Evolutionary conservation across 2,329 filamentous ascomycete genomes (phyloP).

Genomic region (Trichophyton simii): DNA sequence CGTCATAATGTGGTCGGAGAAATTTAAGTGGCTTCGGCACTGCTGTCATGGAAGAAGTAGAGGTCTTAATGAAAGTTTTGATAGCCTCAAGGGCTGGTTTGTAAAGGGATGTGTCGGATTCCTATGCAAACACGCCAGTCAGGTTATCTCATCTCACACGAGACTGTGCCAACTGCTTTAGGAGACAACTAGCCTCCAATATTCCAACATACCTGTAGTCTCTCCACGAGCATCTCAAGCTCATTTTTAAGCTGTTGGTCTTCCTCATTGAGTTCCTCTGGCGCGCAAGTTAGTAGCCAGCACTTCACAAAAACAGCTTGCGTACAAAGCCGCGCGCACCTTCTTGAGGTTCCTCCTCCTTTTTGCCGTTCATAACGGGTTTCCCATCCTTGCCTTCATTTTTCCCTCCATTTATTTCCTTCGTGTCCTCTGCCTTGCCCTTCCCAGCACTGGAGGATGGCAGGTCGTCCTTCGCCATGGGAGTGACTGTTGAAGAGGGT

Average conservation of each 20-base stretch:
- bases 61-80: conserved; percentile 98
- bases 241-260: conserved; percentile 97
- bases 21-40: conserved; percentile 98
- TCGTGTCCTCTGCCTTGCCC: conserved; percentile 66
- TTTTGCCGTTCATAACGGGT: conserved; percentile 57
- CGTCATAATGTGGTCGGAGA: conserved; percentile 88
- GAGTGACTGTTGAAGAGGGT: neutral
- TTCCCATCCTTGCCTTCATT: conserved; percentile 55
- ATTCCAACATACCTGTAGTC: conserved; percentile 55
- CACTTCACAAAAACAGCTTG: conserved; percentile 15
- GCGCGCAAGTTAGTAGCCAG: conserved; percentile 2
- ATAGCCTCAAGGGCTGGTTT: conserved; percentile 87
- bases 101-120: conserved; percentile 76
- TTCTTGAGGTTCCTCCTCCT: conserved; percentile 56
- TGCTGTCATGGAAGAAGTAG: conserved; percentile 97
- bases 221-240: conserved; percentile 94
- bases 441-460: conserved; percentile 90
- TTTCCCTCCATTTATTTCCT: conserved; percentile 46
- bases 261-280: conserved; percentile 92
- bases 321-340: conserved; percentile 36
- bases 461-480: conserved; percentile 85
- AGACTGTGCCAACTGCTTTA: neutral
- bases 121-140: conserved; percentile 40
- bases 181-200: neutral
- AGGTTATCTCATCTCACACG: neutral